Evolutionary conservation across 495 filamentous ascomycete species (phyloP), one percentile per base, ranked within the genome.

Genomic region (Amphirosellinia nigrospora): DNA sequence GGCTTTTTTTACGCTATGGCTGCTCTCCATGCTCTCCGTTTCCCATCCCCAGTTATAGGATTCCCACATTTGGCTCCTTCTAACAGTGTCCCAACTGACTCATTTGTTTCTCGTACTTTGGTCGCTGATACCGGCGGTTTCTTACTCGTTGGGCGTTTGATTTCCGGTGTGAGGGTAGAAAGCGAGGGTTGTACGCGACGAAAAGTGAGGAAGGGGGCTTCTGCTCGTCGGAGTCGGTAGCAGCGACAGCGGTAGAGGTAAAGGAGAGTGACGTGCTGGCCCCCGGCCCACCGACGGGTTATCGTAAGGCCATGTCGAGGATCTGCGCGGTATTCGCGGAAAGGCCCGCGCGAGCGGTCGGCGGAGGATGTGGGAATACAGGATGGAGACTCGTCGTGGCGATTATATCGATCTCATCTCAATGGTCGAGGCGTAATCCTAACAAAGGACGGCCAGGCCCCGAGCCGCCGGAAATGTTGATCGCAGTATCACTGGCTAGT

Each of bases 261-360:
- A 53, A 72, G 46, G 69, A 64, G 36, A 58, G 10, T n/a, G 16
- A 21, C 38, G 26, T 74, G 67, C 21, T 82, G 85, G 85, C 85
- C 82, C 86, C 83, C 83, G 84, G 86, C 84, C 85, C 75, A 64
- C 83, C 46, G 32, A 67, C 48, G 70, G 73, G 84, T 81, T 85
- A 87, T 82, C 82, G 83, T 55, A 76, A 64, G 56, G 77, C 81
- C 86, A 87, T 87, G 26, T 61, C 65, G 71, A 69, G 71, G 66
- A 70, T 74, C 79, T 83, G 77, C 70, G 77, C 71, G 79, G 81
- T 86, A 86, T 86, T 82, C 81, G 79, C 78, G 81, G 79, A 76
- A 82, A 79, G 75, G 82, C 83, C 83, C 84, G 86, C 83, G 78
- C 80, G 63, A 79, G 84, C 80, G 85, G 81, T 76, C 73, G 79